Evolutionary conservation across 106 monocot species (phyloP).

Genomic region (Phalaenopsis aphrodite): DNA sequence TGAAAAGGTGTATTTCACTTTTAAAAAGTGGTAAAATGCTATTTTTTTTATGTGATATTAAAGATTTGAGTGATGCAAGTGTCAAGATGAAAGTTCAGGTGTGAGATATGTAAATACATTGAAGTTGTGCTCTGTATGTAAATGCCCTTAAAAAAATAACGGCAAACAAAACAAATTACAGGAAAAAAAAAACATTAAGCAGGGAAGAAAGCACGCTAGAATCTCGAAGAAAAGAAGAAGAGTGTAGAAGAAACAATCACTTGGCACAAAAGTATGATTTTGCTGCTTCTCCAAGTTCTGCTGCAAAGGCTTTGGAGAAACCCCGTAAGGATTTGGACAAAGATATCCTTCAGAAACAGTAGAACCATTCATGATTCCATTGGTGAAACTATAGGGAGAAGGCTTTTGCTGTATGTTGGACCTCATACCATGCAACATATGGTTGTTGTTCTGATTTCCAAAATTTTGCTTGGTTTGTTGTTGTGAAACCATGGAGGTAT

Average conservation of each 20-base stretch:
- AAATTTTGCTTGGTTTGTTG: conserved; percentile 57
- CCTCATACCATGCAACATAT: conserved; percentile 47
- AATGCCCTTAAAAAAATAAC: not conserved
- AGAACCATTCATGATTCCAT: conserved; percentile 46
- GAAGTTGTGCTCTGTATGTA: no score
- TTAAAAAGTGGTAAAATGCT: no score
- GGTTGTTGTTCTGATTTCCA: conserved; percentile 51
- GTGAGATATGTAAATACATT: no score
- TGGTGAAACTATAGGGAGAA: conserved; percentile 50
- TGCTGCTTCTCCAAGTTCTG: conserved; percentile 52
- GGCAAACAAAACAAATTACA: not conserved
- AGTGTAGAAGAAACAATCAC: conserved; percentile 22
- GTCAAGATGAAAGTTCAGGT: no score
- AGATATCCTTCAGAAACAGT: conserved; percentile 41
- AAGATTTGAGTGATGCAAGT: no score
- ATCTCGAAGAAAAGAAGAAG: not conserved
- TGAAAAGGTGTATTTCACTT: no score
- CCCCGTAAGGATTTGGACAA: conserved; percentile 31
- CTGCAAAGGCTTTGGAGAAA: conserved; percentile 39
- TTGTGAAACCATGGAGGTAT: conserved; percentile 39
- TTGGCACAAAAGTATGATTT: conserved; percentile 40
- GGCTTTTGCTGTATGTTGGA: conserved; percentile 56
- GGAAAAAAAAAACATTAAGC: not conserved
- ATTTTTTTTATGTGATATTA: no score
- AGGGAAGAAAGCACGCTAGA: not conserved